Percentiles rank a stretch among this genome's conserved stretches.
phyloP scores from a whole-genome alignment of 495 filamentous ascomycete species.

The Astrothelium macrocarpum region DNA sequence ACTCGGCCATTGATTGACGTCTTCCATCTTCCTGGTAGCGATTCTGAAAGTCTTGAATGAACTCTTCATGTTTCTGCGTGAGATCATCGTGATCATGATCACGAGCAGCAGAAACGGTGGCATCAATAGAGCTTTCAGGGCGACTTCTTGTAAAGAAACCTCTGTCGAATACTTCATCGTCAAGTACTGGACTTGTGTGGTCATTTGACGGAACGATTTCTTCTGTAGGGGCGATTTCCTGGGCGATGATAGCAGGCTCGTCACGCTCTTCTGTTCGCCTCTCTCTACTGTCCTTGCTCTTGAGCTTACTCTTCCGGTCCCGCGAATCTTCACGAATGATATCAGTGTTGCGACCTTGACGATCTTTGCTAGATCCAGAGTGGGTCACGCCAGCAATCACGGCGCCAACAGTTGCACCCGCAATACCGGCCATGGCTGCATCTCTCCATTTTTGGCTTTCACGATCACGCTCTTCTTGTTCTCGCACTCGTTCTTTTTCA shows the following conservation, averaged over 20 bases:
- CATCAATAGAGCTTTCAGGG: not conserved
- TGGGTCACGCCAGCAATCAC: constrained; percentile 23
- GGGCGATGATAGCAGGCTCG: constrained; percentile 6
- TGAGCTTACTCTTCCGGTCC: constrained; percentile 7
- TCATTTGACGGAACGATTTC: constrained; percentile 10
- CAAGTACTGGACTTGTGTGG: constrained; percentile 12
- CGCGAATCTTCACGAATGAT: constrained; percentile 1
- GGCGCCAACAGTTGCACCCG: constrained; percentile 23
- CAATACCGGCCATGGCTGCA: constrained; percentile 16
- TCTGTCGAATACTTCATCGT: constrained; percentile 32
- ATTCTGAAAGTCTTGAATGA: not conserved
- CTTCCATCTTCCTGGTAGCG: not conserved
- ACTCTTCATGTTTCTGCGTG: constrained; percentile 11
- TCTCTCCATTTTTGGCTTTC: constrained; percentile 10
- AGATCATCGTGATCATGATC: not conserved
- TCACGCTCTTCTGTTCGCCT: constrained; percentile 3
- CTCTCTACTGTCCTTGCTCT: constrained; percentile 10
- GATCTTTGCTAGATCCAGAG: constrained; percentile 15
- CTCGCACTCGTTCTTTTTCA: constrained; percentile 16
- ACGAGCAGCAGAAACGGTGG: not conserved
- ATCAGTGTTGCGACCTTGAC: constrained; percentile 9
- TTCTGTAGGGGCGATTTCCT: constrained; percentile 16
- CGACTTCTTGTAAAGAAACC: constrained; percentile 25
- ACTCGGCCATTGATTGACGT: constrained; percentile 18
- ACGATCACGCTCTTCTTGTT: constrained; percentile 20